Evolutionary conservation across 371 early-diverging fungal genomes (phyloP), one percentile per base, ranked within the genome.

Genomic region (Haplosporangium sp.): DNA sequence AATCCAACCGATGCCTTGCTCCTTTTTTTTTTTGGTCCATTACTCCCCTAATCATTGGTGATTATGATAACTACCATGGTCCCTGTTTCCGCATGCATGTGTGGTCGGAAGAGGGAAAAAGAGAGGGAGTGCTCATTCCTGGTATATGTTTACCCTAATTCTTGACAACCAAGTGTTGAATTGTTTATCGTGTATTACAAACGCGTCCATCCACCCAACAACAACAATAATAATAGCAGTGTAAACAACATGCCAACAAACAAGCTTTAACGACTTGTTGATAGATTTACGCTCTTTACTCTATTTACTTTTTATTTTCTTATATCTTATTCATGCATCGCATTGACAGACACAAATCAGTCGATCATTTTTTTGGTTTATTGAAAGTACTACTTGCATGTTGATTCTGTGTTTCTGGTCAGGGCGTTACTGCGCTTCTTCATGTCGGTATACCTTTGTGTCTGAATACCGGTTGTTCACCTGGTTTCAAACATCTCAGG

Each of bases 401-500:
- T 27, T 27, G 27, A 27, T 27, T 27, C 27, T 1, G 27, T 27
- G 27, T 27, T 27, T 27, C 27, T 27, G 27, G 27, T 27, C 27
- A 27, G 27, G 27, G 8, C 47, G 15, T 61, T 62, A 48, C 45
- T 57, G 37, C 52, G 61, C 9, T 20, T n/a, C 17, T n/a, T 15
- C 48, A 27, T 27, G 27, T 27, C 27, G 27, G 27, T 17, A 13
- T 48, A 13, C 4, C 47, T 13, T 2, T 17, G 17, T 55, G 55
- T 13, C 42, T 8, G 1, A 27, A 27, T 40, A 44, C n/a, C 2
- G 17, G 13, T n/a, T 44, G 34, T 44, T n/a, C 58, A 53, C 57
- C 50, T 59, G 19, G 17, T 8, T 50, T 50, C 48, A 45, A 50
- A 57, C 52, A 50, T 42, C 71, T 50, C 42, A 39, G 47, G 57